Base-by-base conservation (phyloP, 192 early-diverging fungal genomes). In the Umbelopsis isabellina region DNA sequence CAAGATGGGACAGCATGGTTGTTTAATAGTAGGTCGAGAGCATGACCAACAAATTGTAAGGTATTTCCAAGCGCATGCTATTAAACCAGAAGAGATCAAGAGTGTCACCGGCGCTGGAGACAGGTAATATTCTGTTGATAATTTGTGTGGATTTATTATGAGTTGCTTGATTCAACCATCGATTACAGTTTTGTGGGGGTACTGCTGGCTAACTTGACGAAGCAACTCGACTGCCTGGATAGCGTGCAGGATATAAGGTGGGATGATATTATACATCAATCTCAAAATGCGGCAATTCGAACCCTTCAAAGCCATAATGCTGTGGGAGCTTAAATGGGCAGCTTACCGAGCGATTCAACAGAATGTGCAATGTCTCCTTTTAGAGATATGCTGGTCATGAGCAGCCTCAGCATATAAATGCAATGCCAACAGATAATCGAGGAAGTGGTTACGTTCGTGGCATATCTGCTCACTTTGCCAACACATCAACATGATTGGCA, bases 71-170 rank as follows among this genome's bases (percentile, higher is more conserved):
- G 69, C 79, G 18, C 68, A 77, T 27, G 46, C 53, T 11, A 50
- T 84, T 33, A 30, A 55, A 7, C 21, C 66, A 8, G 47, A 66
- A 22, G 65, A 80, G 12, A 74, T 86, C 50, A 78, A 84, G 46
- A 91, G 85, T 74, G 91, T 92, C 2, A 91, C 89, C n/a, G 92
- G 92, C 9, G 91, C 92, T 4, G 92, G 92, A 7, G 92, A 93
- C 70, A 91, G 88, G 86, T 85, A 84, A 65, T 27, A 1, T 6
- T n/a, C 22, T 10, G 18, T 44, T 9, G 50, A 18, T 65, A 18
- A 5, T 11, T 2, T 33, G 6, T 41, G 37, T 2, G 37, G 5
- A 41, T 10, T 1, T 6, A n/a, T 0, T 79, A 44, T 48, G 49
- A 45, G 70, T 73, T 5, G 72, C 66, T 55, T 33, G 21, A 10